Base-by-base conservation (phyloP, 495 filamentous ascomycete species). In the Rhizodiscina lignyota region DNA sequence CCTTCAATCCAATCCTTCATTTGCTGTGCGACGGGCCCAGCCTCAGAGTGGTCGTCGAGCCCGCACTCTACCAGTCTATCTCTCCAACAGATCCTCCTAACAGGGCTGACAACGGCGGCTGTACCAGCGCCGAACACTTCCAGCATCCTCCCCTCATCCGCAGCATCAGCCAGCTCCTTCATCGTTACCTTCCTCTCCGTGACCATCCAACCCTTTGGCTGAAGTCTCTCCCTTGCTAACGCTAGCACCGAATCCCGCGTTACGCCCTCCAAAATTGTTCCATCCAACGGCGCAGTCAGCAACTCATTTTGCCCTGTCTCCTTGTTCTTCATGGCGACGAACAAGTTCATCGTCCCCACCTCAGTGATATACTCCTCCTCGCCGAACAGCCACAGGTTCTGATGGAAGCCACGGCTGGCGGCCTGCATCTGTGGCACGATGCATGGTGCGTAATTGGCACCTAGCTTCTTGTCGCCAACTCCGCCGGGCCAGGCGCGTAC, bases 271-370 rank as follows among this genome's bases (percentile, higher is more conserved):
- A 97, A 67, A 42, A 97, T 96, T n/a, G 84, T 97, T 19, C 91
- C 89, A 53, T 96, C 89, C 16, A 97, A 64, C 35, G 89, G 87
- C 32, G 87, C 81, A 13, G 89, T 97, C 41, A 93, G 55, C 12
- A 97, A 66, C 62, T 91, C 83, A 52, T 84, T 85, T 65, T 80
- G 67, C 2, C 87, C 89, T 16, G 78, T 83, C 48, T 79, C 67
- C 62, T 79, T 79, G 59, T 84, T 72, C 54, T 67, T 68, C 42
- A 94, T 53, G 10, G 79, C 82, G 5, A 77, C 70, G 51, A 96
- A 97, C 40, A 97, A 70, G 56, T 97, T 97, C 89, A 96, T 97
- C 21, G 91, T 94, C 37, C 89, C 89, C 21, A 89, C 89, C 59
- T 97, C 89, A 21, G 91, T 97, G 23, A 93, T 74, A 48, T 73